Base-by-base conservation (phyloP, 768 basidiomycete species). In the Boletus subcaerulescens region DNA sequence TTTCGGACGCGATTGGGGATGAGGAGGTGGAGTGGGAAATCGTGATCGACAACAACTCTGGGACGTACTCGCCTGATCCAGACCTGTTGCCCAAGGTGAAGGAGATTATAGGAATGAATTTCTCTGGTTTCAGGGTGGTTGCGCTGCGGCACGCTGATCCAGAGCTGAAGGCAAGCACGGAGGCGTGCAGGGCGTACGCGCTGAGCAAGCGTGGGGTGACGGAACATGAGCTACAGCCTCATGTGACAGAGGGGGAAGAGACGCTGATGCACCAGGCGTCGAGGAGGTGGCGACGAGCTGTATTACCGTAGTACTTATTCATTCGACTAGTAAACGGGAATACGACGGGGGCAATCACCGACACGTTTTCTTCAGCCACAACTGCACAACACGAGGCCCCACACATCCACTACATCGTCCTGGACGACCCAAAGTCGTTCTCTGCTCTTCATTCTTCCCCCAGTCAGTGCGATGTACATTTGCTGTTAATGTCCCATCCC, bases 41-140 rank as follows among this genome's bases (percentile, higher is more conserved):
- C 32, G 85, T 92, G 58, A 82, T 93, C 63, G 91, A 93, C 68
- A 93, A 94, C 63, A 88, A 89, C 64, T 86, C 83, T 60, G 91
- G 91, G 46, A 94, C 91, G 48, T 93, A 93, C 66, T 79, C 89
- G 32, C 91, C 92, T 1, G 82, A 90, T 64, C 76, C 78, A 50
- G 68, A 61, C 50, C 63, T 92, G 59, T 71, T 93, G 3, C 85
- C 86, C 0, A 66, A 75, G 41, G 68, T 92, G 53, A 80, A 82
- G 65, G 76, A 74, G 58, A 73, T 89, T 26, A 65, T 93, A 48
- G 84, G 89, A 70, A 78, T 79, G 62, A 93, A 93, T 64, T 91
- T 94, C 65, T 75, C 81, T 18, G 85, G 84, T 3, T 76, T 91
- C 54, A 68, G 60, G 33, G 75, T 91, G 18, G 64, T 77, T 48